Evolutionary conservation across 2,329 filamentous ascomycete genomes (phyloP), one percentile per base, ranked within the genome.

Genomic region (Cercospora zeae-maydis): DNA sequence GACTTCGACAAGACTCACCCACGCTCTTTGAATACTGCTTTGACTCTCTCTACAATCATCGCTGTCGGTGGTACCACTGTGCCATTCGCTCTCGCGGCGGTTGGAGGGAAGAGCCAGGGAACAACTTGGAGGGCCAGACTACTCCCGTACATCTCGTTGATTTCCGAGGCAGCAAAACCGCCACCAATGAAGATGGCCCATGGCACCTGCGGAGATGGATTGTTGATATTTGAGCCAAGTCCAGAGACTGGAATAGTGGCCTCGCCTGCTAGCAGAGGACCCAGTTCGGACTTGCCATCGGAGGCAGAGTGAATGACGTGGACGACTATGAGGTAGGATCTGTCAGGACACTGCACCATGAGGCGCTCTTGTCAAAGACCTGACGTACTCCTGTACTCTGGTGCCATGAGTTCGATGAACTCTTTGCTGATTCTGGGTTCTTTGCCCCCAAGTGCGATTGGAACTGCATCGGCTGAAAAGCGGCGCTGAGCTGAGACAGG

Each of bases 361-460:
- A 47, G 27, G 16, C 45, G 9, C 24, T 34, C 10, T 11, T 21
- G 10, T 16, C 13, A 13, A 13, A 19, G 4, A 13, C 5, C 16
- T 11, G 39, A 52, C 59, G n/a, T 58, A 69, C 68, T 64, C 30
- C 69, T 66, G 57, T 68, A 69, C 10, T 70, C 66, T 6, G 68
- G 64, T 14, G 64, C 59, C 66, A 71, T 67, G 45, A 65, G 55
- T 16, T 56, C 24, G 14, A 69, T 60, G 57, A 71, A 68, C 21
- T 33, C 59, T 10, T 63, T 34, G 36, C 65, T 66, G 60, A 69
- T 68, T 34, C 63, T 63, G 6, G 68, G 61, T 27, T 69, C 63
- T 34, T 71, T 70, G 30, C 68, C 69, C 33, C 68, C 67, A 8
- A 71, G 66, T 1, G 64, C 67, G n/a, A 71, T 67, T 19, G 69